Base-by-base conservation (phyloP, 2,329 filamentous ascomycete genomes). In the Xylaria multiplex region DNA sequence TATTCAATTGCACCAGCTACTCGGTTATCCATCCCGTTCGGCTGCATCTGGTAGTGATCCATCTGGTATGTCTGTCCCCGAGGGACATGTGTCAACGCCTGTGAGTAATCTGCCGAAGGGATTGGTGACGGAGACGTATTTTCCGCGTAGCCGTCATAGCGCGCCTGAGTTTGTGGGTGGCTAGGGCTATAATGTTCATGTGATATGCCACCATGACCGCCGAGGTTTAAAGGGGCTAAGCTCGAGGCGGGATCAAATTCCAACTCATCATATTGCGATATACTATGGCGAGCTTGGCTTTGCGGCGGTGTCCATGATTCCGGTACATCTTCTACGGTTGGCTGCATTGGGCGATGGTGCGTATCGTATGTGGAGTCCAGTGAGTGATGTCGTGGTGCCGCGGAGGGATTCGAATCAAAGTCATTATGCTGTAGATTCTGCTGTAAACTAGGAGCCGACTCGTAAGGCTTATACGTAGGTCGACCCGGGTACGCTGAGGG, bases 241-340 rank as follows among this genome's bases (percentile, higher is more conserved):
- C 78, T 83, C 1, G 79, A 73, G 2, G 71, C 76, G 40, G 77
- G 73, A 13, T 82, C 78, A 62, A 81, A 84, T 2, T 76, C 78
- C 57, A 74, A 68, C 54, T 83, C 81, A 27, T 82, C 79, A n/a
- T 76, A 76, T 58, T 76, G 75, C 6, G 71, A 62, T 48, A 71
- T 72, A n/a, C 73, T 73, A 35, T 63, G 67, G 42, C 73, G 70
- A 19, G 70, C 50, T 62, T 74, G 72, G 3, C 68, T 59, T 50
- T 69, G 74, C 11, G 76, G 76, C 8, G 76, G 76, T 11, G 75
- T 77, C 76, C 76, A 78, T 1, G 85, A 84, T 55, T 89, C 87
- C 3, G 88, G 87, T 6, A 84, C 86, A 68, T 91, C 88, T 73
- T 91, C 89, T 6, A 88, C 87, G 6, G 85, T 89, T 2, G 85